phyloP scores from a whole-genome alignment of 2,329 filamentous ascomycete species.

The Apiospora hydei region DNA sequence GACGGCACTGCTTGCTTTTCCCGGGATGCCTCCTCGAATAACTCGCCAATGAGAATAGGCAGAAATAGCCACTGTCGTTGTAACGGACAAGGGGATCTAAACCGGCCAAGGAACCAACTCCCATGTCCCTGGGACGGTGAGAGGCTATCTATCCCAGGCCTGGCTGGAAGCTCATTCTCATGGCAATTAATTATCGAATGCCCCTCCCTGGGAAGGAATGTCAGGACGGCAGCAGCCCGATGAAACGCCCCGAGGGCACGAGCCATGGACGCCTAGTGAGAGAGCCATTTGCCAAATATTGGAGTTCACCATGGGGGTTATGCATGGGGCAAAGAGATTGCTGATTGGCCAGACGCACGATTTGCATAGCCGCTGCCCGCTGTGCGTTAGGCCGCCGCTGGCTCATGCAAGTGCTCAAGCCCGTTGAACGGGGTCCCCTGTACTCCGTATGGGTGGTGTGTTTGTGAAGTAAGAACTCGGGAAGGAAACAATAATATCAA shows the following conservation, averaged over 20 bases:
- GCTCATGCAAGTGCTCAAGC: slow-evolving; percentile 45
- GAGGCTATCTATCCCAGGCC: not conserved
- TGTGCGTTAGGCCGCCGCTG: slow-evolving; percentile 45
- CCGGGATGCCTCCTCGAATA: not conserved
- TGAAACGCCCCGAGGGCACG: slow-evolving; percentile 18
- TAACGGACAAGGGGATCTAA: not conserved
- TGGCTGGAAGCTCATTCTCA: not conserved
- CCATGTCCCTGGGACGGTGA: slow-evolving; percentile 10
- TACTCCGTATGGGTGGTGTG: slow-evolving; percentile 27
- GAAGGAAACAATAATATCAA: slow-evolving; percentile 12
- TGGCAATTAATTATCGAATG: slow-evolving; percentile 1
- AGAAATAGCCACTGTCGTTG: slow-evolving; percentile 3
- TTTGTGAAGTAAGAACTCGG: not conserved
- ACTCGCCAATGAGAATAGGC: slow-evolving; percentile 17
- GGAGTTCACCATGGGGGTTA: slow-evolving; percentile 32
- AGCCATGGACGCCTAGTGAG: slow-evolving; percentile 11
- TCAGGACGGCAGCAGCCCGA: slow-evolving; percentile 17
- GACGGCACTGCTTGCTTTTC: slow-evolving; percentile 1
- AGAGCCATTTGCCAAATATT: slow-evolving; percentile 18
- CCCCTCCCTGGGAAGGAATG: not conserved
- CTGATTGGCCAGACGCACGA: slow-evolving; percentile 42
- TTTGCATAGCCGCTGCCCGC: slow-evolving; percentile 48
- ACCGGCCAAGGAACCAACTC: not conserved
- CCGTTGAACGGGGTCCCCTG: slow-evolving; percentile 35
- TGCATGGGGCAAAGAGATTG: slow-evolving; percentile 38